Conservation (phyloP, 2,329 filamentous ascomycete species). For the Cucurbitaria berberidis region DNA sequence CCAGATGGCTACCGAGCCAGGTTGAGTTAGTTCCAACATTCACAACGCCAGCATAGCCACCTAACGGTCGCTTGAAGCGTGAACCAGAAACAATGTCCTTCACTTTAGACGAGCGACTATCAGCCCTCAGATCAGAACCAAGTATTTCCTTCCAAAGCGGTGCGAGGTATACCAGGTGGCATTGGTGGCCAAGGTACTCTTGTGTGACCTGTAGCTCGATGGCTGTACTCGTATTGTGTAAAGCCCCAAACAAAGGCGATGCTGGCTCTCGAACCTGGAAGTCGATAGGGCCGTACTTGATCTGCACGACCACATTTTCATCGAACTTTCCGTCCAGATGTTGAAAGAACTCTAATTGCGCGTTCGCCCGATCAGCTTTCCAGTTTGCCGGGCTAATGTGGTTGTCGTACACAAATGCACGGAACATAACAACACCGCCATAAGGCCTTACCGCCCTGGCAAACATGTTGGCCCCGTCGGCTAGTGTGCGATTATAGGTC, state of each 20-base stretch:
- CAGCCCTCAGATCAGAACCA: constrained; percentile 70
- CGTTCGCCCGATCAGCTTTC: constrained; percentile 72
- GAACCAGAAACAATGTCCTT: constrained; percentile 67
- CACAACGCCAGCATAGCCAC: constrained; percentile 70
- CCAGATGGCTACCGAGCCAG: constrained; percentile 72
- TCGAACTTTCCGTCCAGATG: constrained; percentile 69
- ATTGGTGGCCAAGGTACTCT: constrained; percentile 75
- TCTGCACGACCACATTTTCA: constrained; percentile 73
- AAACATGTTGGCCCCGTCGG: constrained; percentile 73
- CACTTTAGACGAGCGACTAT: constrained; percentile 62
- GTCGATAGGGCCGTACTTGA: constrained; percentile 77
- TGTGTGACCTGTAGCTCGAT: constrained; percentile 72
- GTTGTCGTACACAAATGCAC: constrained; percentile 73
- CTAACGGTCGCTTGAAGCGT: constrained; percentile 62
- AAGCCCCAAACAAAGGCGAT: constrained; percentile 67
- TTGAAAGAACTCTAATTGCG: constrained; percentile 70
- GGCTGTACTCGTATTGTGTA: constrained; percentile 57
- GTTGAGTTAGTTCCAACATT: constrained; percentile 70
- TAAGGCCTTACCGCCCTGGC: constrained; percentile 90
- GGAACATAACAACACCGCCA: constrained; percentile 80
- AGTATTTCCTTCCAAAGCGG: constrained; percentile 73
- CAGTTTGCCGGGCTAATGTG: constrained; percentile 64
- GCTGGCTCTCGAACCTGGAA: constrained; percentile 74
- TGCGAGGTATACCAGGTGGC: constrained; percentile 70
- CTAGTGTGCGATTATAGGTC: constrained; percentile 72